phyloP scores from a whole-genome alignment of 2,329 filamentous ascomycete genomes.

The Emergomyces pasteurianus region DNA sequence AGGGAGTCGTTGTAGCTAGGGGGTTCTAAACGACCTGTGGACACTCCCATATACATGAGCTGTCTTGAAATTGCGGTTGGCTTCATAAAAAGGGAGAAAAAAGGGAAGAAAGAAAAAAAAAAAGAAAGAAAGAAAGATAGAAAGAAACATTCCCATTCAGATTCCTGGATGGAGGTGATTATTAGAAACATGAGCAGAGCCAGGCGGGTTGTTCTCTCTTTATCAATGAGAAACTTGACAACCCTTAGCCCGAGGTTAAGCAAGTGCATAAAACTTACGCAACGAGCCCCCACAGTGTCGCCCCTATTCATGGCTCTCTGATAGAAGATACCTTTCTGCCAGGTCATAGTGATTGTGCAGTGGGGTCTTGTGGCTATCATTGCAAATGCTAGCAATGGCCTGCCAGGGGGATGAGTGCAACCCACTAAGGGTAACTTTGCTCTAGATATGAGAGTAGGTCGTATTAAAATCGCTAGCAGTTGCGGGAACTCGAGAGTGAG shows the following conservation, averaged over 20 bases:
- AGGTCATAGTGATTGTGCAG: no score
- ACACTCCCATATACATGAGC: no score
- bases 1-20: no score
- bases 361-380: background rate
- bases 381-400: background rate
- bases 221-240: background rate
- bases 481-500: background rate
- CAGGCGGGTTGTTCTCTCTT: background rate
- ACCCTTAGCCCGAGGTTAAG: no score
- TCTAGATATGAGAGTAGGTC: background rate
- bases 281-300: background rate
- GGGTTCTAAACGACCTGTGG: no score
- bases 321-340: background rate
- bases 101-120: background rate
- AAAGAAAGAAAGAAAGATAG: background rate
- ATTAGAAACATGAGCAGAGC: background rate
- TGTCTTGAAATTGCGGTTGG: no score
- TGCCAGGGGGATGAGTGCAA: background rate
- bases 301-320: background rate
- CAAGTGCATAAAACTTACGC: background rate
- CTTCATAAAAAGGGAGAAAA: no score
- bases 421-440: background rate
- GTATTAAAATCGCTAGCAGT: conserved; percentile 5
- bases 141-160: background rate
- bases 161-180: background rate